These are phyloP conservation scores for Cordyceps tenuipes DNA, from an alignment of 2,329 filamentous ascomycete species.

Conservation along the genomic window DNA sequence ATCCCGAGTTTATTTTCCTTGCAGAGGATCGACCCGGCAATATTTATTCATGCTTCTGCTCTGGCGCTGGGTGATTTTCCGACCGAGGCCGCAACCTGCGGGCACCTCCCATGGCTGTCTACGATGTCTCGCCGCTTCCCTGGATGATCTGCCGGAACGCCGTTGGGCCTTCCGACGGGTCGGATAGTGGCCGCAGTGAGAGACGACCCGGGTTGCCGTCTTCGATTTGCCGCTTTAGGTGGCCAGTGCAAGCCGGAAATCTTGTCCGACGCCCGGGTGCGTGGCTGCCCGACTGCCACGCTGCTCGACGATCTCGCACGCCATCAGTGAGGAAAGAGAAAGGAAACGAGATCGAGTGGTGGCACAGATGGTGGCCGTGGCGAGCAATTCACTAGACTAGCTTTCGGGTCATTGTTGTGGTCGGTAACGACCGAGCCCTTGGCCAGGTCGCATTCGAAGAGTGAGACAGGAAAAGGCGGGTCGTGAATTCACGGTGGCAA, in stretches of 20 bases:
- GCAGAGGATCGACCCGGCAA: too few relatives aligned
- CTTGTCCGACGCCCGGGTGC: too few relatives aligned
- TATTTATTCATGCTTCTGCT: neutral
- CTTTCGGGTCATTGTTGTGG: neutral
- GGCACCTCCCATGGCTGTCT: neutral
- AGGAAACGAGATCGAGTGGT: too few relatives aligned
- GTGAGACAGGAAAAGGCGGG: neutral
- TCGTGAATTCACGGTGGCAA: neutral
- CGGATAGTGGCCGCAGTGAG: too few relatives aligned
- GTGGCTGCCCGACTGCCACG: neutral
- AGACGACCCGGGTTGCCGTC: neutral
- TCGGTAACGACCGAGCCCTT: neutral
- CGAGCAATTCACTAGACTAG: neutral
- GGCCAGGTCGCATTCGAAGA: neutral
- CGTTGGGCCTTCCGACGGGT: too few relatives aligned
- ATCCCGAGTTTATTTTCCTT: neutral
- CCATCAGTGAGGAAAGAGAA: neutral
- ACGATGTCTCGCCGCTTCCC: neutral
- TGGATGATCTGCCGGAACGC: neutral
- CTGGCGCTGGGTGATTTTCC: neutral
- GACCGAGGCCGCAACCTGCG: too few relatives aligned
- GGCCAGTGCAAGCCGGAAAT: too few relatives aligned
- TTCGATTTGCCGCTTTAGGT: too few relatives aligned
- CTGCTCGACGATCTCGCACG: neutral
- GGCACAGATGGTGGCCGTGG: neutral